These are phyloP conservation scores for Groenewaldozyma sp. DNA, from an alignment of 1,139 yeast genomes.

Conservation along the genomic window DNA sequence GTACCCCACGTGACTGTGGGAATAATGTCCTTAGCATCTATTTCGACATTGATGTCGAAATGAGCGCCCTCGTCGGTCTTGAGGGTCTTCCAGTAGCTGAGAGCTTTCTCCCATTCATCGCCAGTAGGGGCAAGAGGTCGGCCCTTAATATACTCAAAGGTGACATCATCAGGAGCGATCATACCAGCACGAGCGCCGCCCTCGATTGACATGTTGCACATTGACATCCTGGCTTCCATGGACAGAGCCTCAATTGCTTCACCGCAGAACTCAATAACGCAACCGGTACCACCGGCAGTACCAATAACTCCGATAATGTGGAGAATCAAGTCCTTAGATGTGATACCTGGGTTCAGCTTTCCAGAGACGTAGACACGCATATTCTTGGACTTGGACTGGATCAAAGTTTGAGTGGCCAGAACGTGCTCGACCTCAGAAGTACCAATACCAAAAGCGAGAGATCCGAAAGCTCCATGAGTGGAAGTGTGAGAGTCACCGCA, in stretches of 20 bases:
- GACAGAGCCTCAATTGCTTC: conserved; percentile 80
- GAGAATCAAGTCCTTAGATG: conserved; percentile 88
- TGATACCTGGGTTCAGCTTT: conserved; percentile 73
- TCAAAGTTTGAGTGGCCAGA: conserved; percentile 90
- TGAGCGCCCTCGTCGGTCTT: conserved; percentile 82
- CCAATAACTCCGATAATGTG: conserved; percentile 96
- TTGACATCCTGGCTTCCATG: conserved; percentile 99
- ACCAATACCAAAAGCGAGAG: conserved; percentile 98
- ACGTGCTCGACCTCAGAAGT: conserved; percentile 99
- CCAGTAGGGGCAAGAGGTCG: conserved; percentile 94
- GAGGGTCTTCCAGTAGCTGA: conserved; percentile 80
- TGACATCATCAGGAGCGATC: conserved; percentile 89
- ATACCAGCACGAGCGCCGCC: conserved; percentile 99
- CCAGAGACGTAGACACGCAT: conserved; percentile 87
- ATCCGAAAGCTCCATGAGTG: conserved; percentile 97
- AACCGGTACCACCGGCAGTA: conserved; percentile 99
- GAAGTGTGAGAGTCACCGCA: conserved; percentile 99
- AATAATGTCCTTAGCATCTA: conserved; percentile 74
- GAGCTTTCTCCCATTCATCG: conserved; percentile 90
- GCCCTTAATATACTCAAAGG: conserved; percentile 82
- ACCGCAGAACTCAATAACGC: conserved; percentile 95
- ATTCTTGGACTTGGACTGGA: conserved; percentile 90
- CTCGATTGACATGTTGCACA: conserved; percentile 97
- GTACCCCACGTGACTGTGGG: conserved; percentile 99
- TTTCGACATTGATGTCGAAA: conserved; percentile 75